Conservation (phyloP, 805 yeast genomes). For the Tetrapisispora namnaoensis region DNA sequence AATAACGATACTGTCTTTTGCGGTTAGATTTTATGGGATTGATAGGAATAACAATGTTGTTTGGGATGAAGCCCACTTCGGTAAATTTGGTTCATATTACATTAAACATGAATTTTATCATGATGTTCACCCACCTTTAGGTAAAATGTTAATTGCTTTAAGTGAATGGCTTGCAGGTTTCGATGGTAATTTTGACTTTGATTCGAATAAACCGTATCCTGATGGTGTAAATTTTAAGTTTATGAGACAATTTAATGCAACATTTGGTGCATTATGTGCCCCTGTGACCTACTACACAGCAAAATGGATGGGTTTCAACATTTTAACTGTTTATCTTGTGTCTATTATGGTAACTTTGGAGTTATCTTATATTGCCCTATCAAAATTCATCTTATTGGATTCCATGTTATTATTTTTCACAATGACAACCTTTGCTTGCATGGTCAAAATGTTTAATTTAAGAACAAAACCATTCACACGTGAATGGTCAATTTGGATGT, state of each 20-base stretch:
- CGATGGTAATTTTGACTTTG: conserved; percentile 84
- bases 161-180: conserved; percentile 81
- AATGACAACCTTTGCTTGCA: conserved; percentile 64
- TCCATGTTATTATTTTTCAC: conserved; percentile 88
- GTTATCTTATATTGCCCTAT: conserved; percentile 72
- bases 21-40: conserved; percentile 65
- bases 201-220: conserved; percentile 71
- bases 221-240: conserved; percentile 65
- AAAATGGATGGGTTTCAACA: conserved; percentile 61
- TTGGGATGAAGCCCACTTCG: conserved; percentile 98
- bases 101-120: conserved; percentile 82
- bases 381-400: conserved; percentile 83
- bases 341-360: conserved; percentile 76
- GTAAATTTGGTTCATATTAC: conserved; percentile 90
- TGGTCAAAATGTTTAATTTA: conserved; percentile 60
- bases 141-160: conserved; percentile 84
- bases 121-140: conserved; percentile 96
- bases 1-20: conserved; percentile 61
- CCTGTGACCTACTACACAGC: conserved; percentile 83
- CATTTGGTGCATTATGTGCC: conserved; percentile 72
- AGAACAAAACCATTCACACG: conserved; percentile 46
- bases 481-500: conserved; percentile 64
- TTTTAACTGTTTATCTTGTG: conserved; percentile 66
- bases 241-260: conserved; percentile 84
- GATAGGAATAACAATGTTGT: conserved; percentile 68